Conservation (phyloP, 371 early-diverging fungal species). For the Rhizopus delemar region DNA sequence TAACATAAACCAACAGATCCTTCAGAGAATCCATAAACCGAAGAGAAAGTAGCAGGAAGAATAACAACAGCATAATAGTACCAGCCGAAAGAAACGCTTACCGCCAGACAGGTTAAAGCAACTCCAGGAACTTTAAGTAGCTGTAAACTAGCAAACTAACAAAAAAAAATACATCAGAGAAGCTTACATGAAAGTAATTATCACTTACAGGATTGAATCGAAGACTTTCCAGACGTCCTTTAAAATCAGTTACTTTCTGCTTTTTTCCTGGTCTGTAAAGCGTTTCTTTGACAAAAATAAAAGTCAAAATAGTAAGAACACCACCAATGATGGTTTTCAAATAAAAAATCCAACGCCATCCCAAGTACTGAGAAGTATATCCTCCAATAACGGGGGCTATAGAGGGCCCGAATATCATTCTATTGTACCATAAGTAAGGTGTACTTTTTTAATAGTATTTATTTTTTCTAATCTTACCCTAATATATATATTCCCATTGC, state of each 20-base stretch:
- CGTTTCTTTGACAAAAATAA: slow-evolving; percentile 57
- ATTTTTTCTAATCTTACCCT: slow-evolving; percentile 19
- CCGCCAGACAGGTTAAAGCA: slow-evolving; percentile 25
- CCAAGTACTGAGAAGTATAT: slow-evolving; percentile 49
- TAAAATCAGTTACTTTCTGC: neutral
- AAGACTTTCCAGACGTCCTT: slow-evolving; percentile 22
- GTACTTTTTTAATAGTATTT: neutral
- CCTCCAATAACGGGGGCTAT: slow-evolving; percentile 60
- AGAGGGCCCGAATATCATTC: slow-evolving; percentile 56
- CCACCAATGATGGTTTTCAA: slow-evolving; percentile 55
- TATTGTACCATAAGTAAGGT: slow-evolving; percentile 6
- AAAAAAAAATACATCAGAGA: neutral
- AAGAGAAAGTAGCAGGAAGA: slow-evolving; percentile 40
- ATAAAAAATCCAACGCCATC: slow-evolving; percentile 65
- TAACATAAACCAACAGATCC: slow-evolving; percentile 52
- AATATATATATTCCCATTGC: slow-evolving; percentile 44
- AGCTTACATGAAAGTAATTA: neutral
- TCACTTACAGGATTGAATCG: slow-evolving; percentile 44
- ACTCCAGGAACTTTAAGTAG: slow-evolving; percentile 28
- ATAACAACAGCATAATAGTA: slow-evolving; percentile 54
- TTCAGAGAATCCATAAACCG: slow-evolving; percentile 45
- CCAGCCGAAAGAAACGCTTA: slow-evolving; percentile 46
- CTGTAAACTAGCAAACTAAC: slow-evolving; percentile 34
- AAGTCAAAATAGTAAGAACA: slow-evolving; percentile 35
- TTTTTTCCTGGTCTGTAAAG: slow-evolving; percentile 31